Percentiles rank a stretch among this genome's conserved stretches.
Evolutionary conservation across 139 green algal species (phyloP).

Genomic region (Tetratostichococcus sp.): DNA sequence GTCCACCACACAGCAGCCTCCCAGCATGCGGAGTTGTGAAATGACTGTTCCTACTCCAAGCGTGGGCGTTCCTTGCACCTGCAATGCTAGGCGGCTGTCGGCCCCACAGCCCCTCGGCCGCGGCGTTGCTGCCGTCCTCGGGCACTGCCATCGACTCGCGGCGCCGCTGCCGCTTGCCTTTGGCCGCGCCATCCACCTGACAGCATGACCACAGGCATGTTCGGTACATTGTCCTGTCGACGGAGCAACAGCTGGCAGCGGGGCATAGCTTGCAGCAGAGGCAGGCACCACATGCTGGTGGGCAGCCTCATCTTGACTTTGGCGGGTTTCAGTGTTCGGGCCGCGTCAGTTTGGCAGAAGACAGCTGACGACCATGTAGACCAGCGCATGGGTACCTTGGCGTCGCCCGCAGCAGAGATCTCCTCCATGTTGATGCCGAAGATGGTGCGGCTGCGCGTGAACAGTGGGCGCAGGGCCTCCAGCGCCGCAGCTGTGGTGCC

Average conservation of each 20-base stretch:
- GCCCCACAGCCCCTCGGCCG: background rate
- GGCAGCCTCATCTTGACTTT: no score
- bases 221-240: no score
- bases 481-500: no score
- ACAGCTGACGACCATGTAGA: no score
- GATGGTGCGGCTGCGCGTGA: background rate
- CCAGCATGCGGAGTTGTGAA: no score
- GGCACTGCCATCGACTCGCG: background rate
- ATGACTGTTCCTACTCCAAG: no score
- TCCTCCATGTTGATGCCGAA: conserved; percentile 11
- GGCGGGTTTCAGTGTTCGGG: background rate
- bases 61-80: no score
- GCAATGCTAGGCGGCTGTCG: background rate
- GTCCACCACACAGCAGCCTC: no score
- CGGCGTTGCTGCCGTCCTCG: background rate
- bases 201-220: no score
- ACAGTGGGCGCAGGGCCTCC: conserved; percentile 1
- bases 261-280: no score
- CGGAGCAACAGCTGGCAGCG: no score
- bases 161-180: background rate
- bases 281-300: no score
- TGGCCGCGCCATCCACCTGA: background rate
- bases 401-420: background rate
- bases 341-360: background rate
- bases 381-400: background rate